Conservation (phyloP, 202 grass and related monocot genomes). For the Musa balbisiana region DNA sequence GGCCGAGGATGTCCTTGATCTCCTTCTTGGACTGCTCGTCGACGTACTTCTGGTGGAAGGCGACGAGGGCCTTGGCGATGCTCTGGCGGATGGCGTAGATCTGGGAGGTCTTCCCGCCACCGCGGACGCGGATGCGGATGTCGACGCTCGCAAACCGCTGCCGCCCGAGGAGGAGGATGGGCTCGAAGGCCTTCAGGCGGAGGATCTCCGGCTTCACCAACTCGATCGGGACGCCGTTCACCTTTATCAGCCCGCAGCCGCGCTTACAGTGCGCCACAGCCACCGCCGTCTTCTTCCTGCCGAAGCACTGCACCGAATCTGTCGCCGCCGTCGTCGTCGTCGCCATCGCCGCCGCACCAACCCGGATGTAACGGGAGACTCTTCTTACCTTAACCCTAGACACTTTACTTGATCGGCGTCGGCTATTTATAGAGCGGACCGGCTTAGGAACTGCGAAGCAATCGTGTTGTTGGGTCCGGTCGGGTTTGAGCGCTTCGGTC, state of each 20-base stretch:
- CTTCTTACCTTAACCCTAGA: neutral
- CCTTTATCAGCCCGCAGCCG: constrained; percentile 5
- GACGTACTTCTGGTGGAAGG: constrained; percentile 16
- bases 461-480: neutral
- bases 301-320: constrained; percentile 16
- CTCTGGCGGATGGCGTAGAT: constrained; percentile 21
- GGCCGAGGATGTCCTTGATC: constrained; percentile 18
- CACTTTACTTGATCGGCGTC: neutral
- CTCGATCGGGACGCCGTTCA: constrained; percentile 17
- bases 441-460: neutral
- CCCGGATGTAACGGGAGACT: neutral
- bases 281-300: constrained; percentile 19
- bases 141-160: constrained; percentile 5
- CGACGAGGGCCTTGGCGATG: constrained; percentile 19
- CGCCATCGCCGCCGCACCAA: neutral
- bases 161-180: constrained; percentile 8
- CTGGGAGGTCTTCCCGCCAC: constrained; percentile 18
- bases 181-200: constrained; percentile 12
- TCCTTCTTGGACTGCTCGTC: constrained; percentile 20
- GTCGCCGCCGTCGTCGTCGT: constrained; percentile 1
- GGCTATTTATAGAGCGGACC: neutral
- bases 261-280: constrained; percentile 14
- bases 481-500: too few relatives aligned
- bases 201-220: constrained; percentile 19
- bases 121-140: constrained; percentile 6